Evolutionary conservation across 768 basidiomycete genomes (phyloP).

Genomic region (Suillus sp.): DNA sequence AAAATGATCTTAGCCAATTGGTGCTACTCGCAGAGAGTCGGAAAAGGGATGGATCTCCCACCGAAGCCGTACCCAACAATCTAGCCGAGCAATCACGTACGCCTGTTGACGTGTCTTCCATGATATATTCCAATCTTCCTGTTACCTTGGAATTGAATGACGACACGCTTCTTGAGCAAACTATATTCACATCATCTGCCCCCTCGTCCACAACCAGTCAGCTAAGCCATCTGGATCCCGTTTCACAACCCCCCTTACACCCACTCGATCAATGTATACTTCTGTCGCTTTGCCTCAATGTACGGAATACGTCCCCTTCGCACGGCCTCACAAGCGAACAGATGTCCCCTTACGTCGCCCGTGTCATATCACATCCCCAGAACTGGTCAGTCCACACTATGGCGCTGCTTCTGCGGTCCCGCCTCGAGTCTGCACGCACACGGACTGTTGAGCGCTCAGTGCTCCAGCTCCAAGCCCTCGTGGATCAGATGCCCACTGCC

Average conservation of each 20-base stretch:
- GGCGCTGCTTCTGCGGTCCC: constrained; percentile 90
- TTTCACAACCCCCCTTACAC: constrained; percentile 82
- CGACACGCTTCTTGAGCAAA: constrained; percentile 94
- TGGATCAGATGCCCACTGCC: constrained; percentile 94
- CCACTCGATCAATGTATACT: constrained; percentile 94
- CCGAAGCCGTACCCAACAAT: constrained; percentile 11
- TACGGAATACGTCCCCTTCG: constrained; percentile 84
- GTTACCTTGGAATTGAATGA: constrained; percentile 86
- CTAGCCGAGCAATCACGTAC: constrained; percentile 17
- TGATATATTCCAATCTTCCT: constrained; percentile 48
- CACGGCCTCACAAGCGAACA: constrained; percentile 92
- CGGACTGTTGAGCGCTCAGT: constrained; percentile 93
- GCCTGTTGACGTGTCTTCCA: constrained; percentile 11
- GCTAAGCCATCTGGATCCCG: constrained; percentile 77
- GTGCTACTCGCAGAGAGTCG: constrained; percentile 92
- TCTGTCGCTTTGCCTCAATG: constrained; percentile 86
- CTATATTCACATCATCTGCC: constrained; percentile 81
- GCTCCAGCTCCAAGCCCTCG: constrained; percentile 90
- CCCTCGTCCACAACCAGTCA: constrained; percentile 45
- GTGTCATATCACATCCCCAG: constrained; percentile 84
- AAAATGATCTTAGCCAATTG: constrained; percentile 82
- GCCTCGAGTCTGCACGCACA: constrained; percentile 85
- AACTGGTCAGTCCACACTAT: constrained; percentile 99
- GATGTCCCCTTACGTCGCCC: constrained; percentile 88
- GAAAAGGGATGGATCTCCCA: constrained; percentile 35